Evolutionary conservation across 257 asterid species (phyloP).

Genomic region (Fraxinus anomala): DNA sequence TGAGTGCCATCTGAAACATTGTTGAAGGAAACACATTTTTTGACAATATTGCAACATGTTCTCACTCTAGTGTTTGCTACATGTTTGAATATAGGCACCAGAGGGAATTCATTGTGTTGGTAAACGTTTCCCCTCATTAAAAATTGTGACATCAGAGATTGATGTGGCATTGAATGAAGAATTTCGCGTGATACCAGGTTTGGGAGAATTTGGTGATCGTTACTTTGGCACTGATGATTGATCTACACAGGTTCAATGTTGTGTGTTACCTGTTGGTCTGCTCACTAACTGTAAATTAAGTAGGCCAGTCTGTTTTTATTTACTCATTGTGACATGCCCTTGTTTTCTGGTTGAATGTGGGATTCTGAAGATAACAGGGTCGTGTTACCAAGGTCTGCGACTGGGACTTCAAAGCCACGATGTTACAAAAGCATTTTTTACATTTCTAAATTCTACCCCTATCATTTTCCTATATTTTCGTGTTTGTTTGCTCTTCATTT

Average conservation of each 20-base stretch:
- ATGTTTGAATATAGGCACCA: slow-evolving; percentile 63
- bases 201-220: slow-evolving; percentile 99
- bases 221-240: slow-evolving; percentile 92
- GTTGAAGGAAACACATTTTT: not conserved
- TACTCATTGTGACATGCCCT: slow-evolving; percentile 7
- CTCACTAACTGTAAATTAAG: slow-evolving; percentile 33
- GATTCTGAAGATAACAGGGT: not conserved
- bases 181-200: slow-evolving; percentile 77
- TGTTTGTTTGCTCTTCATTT: not conserved
- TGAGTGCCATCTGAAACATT: slow-evolving; percentile 44
- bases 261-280: slow-evolving; percentile 16
- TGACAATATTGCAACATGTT: not conserved
- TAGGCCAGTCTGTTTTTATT: slow-evolving; percentile 14
- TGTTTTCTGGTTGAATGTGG: slow-evolving; percentile 10
- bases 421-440: not conserved
- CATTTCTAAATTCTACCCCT: not conserved
- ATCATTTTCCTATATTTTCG: not conserved
- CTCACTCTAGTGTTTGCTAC: not conserved
- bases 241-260: slow-evolving; percentile 20
- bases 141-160: slow-evolving; percentile 93
- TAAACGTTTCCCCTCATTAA: slow-evolving; percentile 83
- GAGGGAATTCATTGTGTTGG: slow-evolving; percentile 91
- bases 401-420: not conserved
- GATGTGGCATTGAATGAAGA: slow-evolving; percentile 70
- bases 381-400: not conserved